Conservation (phyloP, 495 filamentous ascomycete genomes). For the Hypoxylon cercidicola region DNA sequence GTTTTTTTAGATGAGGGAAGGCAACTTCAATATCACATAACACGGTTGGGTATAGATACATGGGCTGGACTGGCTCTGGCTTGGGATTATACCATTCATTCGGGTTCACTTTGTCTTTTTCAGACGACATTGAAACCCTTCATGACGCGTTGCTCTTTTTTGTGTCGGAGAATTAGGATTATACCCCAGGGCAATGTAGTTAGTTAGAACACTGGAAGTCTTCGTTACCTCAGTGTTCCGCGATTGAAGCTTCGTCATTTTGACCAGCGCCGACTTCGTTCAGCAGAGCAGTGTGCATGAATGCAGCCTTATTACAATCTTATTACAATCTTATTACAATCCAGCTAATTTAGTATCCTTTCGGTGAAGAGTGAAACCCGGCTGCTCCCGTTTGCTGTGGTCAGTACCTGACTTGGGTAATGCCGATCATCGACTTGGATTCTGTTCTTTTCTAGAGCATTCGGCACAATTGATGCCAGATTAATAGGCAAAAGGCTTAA, state of each 20-base stretch:
- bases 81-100: constrained; percentile 44
- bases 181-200: constrained; percentile 36
- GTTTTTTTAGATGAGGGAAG: constrained; percentile 51
- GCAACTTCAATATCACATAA: constrained; percentile 35
- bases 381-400: constrained; percentile 26
- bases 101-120: constrained; percentile 15
- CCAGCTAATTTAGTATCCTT: too few species aligned
- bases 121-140: constrained; percentile 24
- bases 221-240: constrained; percentile 8
- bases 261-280: too few species aligned
- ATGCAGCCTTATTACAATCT: too few species aligned
- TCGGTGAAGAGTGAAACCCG: constrained; percentile 9
- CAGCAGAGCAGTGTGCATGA: too few species aligned
- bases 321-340: too few species aligned
- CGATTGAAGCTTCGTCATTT: neutral
- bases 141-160: constrained; percentile 27
- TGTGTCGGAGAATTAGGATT: constrained; percentile 32
- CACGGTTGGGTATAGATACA: constrained; percentile 39
- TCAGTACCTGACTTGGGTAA: constrained; percentile 9
- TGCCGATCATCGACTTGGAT: constrained; percentile 15
- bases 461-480: constrained; percentile 10
- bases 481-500: neutral
- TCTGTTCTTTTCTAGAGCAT: constrained; percentile 27
- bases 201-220: constrained; percentile 24
- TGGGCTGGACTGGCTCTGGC: constrained; percentile 34